Evolutionary conservation across 2,329 filamentous ascomycete genomes (phyloP).

Genomic region (Paraphaeosphaeria sporulosa): DNA sequence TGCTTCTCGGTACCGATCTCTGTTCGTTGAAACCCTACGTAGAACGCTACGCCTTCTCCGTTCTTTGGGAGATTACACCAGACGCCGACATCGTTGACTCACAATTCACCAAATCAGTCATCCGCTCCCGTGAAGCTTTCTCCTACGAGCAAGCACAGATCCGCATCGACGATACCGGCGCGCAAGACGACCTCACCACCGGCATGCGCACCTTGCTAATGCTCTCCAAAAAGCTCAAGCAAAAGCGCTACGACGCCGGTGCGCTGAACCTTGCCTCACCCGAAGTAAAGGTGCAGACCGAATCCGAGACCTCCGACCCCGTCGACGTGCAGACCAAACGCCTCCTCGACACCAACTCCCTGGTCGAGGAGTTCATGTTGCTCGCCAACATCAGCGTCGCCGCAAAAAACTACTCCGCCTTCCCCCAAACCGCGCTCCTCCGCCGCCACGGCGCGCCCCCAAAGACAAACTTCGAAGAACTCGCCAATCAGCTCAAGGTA

Average conservation of each 20-base stretch:
- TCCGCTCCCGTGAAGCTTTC: slow-evolving; percentile 94
- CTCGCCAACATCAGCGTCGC: slow-evolving; percentile 97
- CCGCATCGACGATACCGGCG: slow-evolving; percentile 86
- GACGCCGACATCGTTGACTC: slow-evolving; percentile 84
- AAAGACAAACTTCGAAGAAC: slow-evolving; percentile 95
- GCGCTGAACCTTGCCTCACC: slow-evolving; percentile 96
- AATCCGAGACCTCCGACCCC: slow-evolving; percentile 94
- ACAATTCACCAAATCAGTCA: slow-evolving; percentile 97
- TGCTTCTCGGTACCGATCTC: slow-evolving; percentile 92
- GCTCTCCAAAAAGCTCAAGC: slow-evolving; percentile 90
- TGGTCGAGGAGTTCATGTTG: slow-evolving; percentile 99
- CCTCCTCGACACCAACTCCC: slow-evolving; percentile 91
- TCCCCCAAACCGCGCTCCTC: slow-evolving; percentile 93
- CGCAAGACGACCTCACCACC: slow-evolving; percentile 86
- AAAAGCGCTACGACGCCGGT: slow-evolving; percentile 93
- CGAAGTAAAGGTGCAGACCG: slow-evolving; percentile 93
- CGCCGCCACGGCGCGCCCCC: slow-evolving; percentile 91
- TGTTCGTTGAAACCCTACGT: slow-evolving; percentile 98
- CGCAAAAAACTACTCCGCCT: slow-evolving; percentile 85
- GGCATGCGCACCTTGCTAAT: slow-evolving; percentile 87
- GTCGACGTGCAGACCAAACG: slow-evolving; percentile 96
- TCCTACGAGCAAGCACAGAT: slow-evolving; percentile 97
- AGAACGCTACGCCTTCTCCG: slow-evolving; percentile 70
- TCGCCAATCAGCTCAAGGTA: slow-evolving; percentile 86
- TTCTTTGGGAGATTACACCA: slow-evolving; percentile 79